Evolutionary conservation across 208 protist genomes (phyloP).

Genomic region (Acanthamoeba castellanii): DNA sequence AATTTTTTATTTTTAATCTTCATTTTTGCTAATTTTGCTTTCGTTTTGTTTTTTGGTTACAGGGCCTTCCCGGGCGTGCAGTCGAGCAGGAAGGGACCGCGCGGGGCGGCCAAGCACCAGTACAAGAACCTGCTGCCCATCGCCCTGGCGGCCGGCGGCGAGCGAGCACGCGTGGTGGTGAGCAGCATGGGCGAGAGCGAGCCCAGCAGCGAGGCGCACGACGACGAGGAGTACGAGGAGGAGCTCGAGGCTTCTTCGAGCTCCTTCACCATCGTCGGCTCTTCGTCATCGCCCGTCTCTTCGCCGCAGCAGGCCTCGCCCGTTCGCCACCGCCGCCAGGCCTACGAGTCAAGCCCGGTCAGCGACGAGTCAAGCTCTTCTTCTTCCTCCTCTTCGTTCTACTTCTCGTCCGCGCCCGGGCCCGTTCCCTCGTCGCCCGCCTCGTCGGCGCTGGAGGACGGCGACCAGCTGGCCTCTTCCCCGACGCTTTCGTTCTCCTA

Average conservation of each 20-base stretch:
- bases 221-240: not conserved
- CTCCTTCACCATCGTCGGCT: not conserved
- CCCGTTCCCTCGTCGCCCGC: not conserved
- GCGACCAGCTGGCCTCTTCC: not conserved
- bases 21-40: not conserved
- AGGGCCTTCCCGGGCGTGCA: slow-evolving; percentile 65
- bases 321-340: not conserved
- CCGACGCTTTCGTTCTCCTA: not conserved
- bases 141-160: not conserved
- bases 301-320: not conserved
- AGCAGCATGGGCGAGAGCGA: not conserved
- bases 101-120: slow-evolving; percentile 71
- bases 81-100: slow-evolving; percentile 43
- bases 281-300: not conserved
- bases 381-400: not conserved
- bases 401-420: not conserved
- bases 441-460: not conserved
- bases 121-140: slow-evolving; percentile 59
- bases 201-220: not conserved
- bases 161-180: not conserved
- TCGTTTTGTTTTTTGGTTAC: not conserved
- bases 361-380: not conserved
- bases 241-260: not conserved
- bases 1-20: not conserved
- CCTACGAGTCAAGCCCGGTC: not conserved